These are phyloP conservation scores for Vicia villosa DNA, from an alignment of 306 rosid species.

Conservation along the genomic window DNA sequence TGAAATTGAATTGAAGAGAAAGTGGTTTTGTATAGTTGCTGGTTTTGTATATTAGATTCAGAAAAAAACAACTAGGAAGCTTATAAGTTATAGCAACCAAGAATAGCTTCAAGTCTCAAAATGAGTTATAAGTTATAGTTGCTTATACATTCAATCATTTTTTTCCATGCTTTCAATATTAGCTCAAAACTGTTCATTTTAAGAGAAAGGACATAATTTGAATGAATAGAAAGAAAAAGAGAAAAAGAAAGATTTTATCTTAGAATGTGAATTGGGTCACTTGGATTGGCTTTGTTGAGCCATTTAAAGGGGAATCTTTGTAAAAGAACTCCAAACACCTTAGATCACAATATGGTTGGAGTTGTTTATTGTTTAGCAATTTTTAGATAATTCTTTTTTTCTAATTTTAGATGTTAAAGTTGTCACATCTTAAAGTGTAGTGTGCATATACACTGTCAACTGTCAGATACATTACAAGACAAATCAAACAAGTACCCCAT, in stretches of 20 bases:
- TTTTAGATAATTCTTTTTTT: too few species aligned
- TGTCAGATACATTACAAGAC: conserved; percentile 34
- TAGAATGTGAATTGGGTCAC: background rate
- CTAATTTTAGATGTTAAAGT: too few species aligned
- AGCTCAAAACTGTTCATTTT: background rate
- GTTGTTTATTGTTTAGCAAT: conserved; percentile 39
- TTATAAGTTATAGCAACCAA: too few species aligned
- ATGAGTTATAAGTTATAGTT: background rate
- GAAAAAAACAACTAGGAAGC: too few species aligned
- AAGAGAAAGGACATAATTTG: background rate
- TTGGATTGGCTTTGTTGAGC: conserved; percentile 3
- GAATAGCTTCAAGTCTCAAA: background rate
- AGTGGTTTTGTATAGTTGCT: too few species aligned
- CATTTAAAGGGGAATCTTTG: conserved; percentile 25
- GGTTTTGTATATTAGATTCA: too few species aligned
- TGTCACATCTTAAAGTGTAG: conserved; percentile 29
- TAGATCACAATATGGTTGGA: conserved; percentile 33
- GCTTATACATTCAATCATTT: background rate
- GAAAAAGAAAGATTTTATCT: background rate
- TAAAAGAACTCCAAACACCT: conserved; percentile 5
- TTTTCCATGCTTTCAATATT: background rate
- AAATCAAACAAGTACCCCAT: conserved; percentile 25
- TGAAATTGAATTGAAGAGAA: too few species aligned
- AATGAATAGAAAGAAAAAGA: background rate
- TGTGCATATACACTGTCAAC: conserved; percentile 36